These are phyloP conservation scores for Botrytis paeoniae DNA, from an alignment of 2,329 filamentous ascomycete species.

Conservation along the genomic window DNA sequence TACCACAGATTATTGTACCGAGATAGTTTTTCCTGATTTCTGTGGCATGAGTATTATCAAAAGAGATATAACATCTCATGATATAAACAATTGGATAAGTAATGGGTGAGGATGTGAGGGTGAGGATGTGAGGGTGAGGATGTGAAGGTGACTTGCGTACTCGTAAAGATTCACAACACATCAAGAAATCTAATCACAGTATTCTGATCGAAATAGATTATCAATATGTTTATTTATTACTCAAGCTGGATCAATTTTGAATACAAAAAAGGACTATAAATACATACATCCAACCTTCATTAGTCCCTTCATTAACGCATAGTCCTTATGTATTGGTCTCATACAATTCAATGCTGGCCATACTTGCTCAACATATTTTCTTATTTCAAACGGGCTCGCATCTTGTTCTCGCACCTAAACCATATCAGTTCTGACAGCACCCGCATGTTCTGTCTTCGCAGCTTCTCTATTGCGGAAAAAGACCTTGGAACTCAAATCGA, in stretches of 20 bases:
- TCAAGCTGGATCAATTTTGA: neutral
- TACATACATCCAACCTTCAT: neutral
- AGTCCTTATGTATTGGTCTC: neutral
- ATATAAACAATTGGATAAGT: neutral
- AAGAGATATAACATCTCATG: neutral
- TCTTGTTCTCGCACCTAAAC: neutral
- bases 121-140: no score
- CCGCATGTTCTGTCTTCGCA: slow-evolving; percentile 20
- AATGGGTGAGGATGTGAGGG: neutral
- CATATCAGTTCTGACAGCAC: neutral
- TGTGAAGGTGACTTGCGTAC: neutral
- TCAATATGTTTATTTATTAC: neutral
- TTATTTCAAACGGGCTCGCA: neutral
- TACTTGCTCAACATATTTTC: neutral
- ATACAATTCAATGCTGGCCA: neutral
- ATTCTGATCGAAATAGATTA: neutral
- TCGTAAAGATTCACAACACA: neutral
- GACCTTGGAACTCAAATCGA: slow-evolving; percentile 20
- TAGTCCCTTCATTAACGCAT: neutral
- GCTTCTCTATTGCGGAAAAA: slow-evolving; percentile 17
- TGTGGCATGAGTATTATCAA: neutral
- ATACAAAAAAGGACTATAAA: neutral
- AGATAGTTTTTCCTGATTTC: neutral
- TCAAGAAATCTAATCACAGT: neutral
- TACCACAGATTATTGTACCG: no score